Evolutionary conservation across 73 alveolate genomes (phyloP), one percentile per base, ranked within the genome.

Genomic region (Paramecium primaurelia): DNA sequence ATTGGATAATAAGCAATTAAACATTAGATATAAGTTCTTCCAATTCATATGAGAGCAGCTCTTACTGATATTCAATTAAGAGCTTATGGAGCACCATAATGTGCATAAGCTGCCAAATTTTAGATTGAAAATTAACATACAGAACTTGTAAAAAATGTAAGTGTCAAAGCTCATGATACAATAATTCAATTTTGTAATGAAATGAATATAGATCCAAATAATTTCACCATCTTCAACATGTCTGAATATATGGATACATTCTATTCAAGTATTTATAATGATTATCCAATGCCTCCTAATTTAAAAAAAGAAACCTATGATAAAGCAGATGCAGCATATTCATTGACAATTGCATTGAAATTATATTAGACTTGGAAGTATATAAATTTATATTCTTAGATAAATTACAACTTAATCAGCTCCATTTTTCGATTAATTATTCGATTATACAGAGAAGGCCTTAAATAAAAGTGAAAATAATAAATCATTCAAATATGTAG

Each of bases 341-440:
- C 91, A 22, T 25, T 80, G 30, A 80, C 91, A 12, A 28, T 44
- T 1, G 91, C 91, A 25, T 25, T 80, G 25, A 26, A 80, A 20
- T 14, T 32, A 32, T 80, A 80, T 80, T 47, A 80, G 30, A 80
- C 71, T 3, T 49, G 47, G 47, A 47, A 45, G 91, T 80, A 80
- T 4, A 54, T 54, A n/a, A 36, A 20, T 44, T 3, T 2, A 10
- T 38, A 77, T 80, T 20, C 32, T n/a, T 37, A 80, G 91, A 28
- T 26, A 80, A 80, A 26, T 26, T 8, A 40, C 47, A 34, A 25
- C 58, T 9, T 20, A 42, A 26, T 42, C 88, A 45, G 75, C 94
- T 12, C 94, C 94, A 38, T 89, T 89, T 64, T 71, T 89, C 42
- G 58, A 71, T 45, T 8, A 59, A 28, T 47, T 89, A 16, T 30